phyloP scores from a whole-genome alignment of 208 protist species.

The Leishmania amazonensis region DNA sequence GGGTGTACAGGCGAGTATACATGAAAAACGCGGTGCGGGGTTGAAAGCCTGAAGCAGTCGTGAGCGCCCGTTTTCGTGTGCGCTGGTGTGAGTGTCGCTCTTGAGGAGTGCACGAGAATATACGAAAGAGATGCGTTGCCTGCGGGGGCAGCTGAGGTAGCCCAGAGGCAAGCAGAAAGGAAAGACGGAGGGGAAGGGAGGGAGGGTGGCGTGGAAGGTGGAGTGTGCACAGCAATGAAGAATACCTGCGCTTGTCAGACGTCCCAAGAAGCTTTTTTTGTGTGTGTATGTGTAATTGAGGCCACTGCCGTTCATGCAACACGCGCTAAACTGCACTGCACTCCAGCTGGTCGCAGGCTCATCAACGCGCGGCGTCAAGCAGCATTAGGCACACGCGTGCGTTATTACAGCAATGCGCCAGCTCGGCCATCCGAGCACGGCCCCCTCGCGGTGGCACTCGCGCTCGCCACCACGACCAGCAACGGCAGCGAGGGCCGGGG shows the following conservation, averaged over 20 bases:
- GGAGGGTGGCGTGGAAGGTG: neutral
- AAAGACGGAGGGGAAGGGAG: neutral
- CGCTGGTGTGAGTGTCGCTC: neutral
- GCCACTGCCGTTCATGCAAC: too few relatives aligned
- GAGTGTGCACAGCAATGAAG: neutral
- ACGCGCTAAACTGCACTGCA: neutral
- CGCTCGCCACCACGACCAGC: neutral
- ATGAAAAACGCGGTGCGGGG: neutral
- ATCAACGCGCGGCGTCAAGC: neutral
- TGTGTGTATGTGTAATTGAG: neutral
- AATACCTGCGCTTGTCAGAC: neutral
- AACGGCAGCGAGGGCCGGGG: neutral
- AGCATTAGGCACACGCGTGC: slow-evolving; percentile 1
- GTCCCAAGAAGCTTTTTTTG: neutral
- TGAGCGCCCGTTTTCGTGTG: neutral
- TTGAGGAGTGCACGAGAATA: neutral
- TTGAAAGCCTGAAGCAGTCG: neutral
- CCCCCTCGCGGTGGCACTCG: neutral
- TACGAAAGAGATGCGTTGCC: neutral
- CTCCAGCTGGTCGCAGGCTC: neutral
- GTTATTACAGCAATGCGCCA: neutral
- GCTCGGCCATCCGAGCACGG: neutral
- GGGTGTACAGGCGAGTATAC: neutral
- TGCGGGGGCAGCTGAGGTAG: neutral
- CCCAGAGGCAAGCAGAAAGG: neutral